Base-by-base conservation (phyloP, 2,329 filamentous ascomycete genomes). In the Claviceps sp. region DNA sequence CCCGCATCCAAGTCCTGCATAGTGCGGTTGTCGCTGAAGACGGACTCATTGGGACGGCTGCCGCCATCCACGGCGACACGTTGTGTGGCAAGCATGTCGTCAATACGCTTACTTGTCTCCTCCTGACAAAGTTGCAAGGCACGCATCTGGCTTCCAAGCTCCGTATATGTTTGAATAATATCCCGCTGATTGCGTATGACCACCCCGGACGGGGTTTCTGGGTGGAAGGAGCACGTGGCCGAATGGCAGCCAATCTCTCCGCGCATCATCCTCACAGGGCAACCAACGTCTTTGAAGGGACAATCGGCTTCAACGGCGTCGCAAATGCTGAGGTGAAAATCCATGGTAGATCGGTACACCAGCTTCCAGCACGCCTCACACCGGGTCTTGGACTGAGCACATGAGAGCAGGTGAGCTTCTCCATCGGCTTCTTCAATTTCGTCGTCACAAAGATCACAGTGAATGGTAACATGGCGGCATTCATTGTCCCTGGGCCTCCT, bases 401-500 rank as follows among this genome's bases (percentile, higher is more conserved):
- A 82, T 14, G 59, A 56, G 4, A 69, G 57, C 11, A 70, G 51
- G 49, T 70, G 68, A 2, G 60, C 50, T 2, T 69, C 64, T 4
- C 58, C 55, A 36, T 74, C 70, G 0, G 71, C 69, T 47, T 72
- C 71, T 52, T 76, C 68, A n/a, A 77, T 68, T 14, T 62, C 58
- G 22, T 68, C 62, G n/a, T 71, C 62, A 62, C 81, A 84, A 57
- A 77, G 73, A n/a, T 67, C 64, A 59, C 81, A 84, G 9, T 63
- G 60, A 0, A 70, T 67, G 36, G 72, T 62, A 50, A 69, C 70
- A 58, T 84, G 81, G 22, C 78, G 69, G 58, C 81, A 84, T 2
- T 70, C 69, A 47, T 72, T 71, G n/a, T 68, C 69, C 1, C 67
- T 64, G 52, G 79, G 70, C 55, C 75, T 77, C 46, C 75, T 70